Base-by-base conservation (phyloP, 495 filamentous ascomycete species). In the Daldinia decipiens region DNA sequence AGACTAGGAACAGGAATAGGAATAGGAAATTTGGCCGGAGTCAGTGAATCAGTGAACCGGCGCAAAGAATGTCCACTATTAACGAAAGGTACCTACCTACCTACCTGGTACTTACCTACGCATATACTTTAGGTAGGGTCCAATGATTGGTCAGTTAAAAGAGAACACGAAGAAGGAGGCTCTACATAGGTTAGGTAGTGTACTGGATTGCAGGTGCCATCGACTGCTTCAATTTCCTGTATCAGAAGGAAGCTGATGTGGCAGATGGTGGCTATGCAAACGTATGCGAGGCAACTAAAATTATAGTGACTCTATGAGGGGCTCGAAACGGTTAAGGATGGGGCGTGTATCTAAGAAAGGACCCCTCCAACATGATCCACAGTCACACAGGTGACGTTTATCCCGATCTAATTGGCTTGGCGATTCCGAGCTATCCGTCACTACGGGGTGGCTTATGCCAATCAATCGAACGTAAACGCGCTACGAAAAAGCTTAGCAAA, bases 1-100 rank as follows among this genome's bases (percentile, higher is more conserved):
- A 72, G 69, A 72, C 38, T 61, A 71, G 58, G 62, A 67, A 71
- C 68, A 67, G 68, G 63, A 67, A 71, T 59, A 63, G 68, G 63
- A 71, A 66, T 59, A 63, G 68, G 63, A 71, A 66, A 67, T 45
- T 15, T 9, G 43, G 4, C 43, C 43, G 43, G 43, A 47, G 24
- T 47, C 7, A 24, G 43, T 47, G 43, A 47, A 47, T 47, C 17
- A 47, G 19, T 47, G 19, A 47, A 47, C 24, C 17, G 9, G 43
- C 8, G 43, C 7, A 24, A 47, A 47, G 19, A 47, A 47, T 47
- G 43, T 45, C n/a, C n/a, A n/a, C n/a, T n/a, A 13, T 36, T 36
- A 4, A 36, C 34, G 0, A 36, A 36, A 27, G 1, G 26, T 27
- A 27, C 26, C 26, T 27, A 4, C n/a, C n/a, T n/a, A n/a, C n/a